Conservation (phyloP, 2,329 filamentous ascomycete genomes). For the Stachybotrys chartarum region DNA sequence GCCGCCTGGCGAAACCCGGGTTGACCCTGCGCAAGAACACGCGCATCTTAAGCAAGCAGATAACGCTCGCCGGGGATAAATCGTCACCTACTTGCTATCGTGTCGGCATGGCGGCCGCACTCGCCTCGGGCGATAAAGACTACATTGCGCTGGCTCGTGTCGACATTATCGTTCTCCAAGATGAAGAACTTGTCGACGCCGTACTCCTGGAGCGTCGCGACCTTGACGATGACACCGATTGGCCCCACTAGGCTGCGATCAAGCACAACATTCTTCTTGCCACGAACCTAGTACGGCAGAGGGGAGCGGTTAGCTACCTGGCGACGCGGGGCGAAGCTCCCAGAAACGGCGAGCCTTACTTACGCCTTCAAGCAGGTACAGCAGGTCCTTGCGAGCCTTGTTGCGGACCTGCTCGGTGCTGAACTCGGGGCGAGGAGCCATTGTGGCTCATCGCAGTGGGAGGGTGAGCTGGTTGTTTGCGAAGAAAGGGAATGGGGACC, state of each 20-base stretch:
- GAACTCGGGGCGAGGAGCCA: slow-evolving; percentile 66
- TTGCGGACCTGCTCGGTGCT: slow-evolving; percentile 70
- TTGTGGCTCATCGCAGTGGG: slow-evolving; percentile 40
- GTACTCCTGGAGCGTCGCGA: slow-evolving; percentile 91
- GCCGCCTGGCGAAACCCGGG: neutral
- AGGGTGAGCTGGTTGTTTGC: neutral
- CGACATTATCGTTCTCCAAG: slow-evolving; percentile 90
- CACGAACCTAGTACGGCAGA: slow-evolving; percentile 64
- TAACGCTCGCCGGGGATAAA: neutral
- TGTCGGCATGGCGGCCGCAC: slow-evolving; percentile 73
- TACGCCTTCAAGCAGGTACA: slow-evolving; percentile 91
- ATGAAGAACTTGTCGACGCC: slow-evolving; percentile 98
- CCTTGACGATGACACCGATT: slow-evolving; percentile 87
- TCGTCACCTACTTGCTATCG: slow-evolving; percentile 71
- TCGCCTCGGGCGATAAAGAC: slow-evolving; percentile 90
- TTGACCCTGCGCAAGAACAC: neutral
- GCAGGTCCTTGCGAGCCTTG: slow-evolving; percentile 79
- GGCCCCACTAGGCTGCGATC: slow-evolving; percentile 86
- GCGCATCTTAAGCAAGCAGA: neutral
- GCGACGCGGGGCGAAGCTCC: slow-evolving; percentile 6
- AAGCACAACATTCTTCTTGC: slow-evolving; percentile 97
- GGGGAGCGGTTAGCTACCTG: slow-evolving; percentile 4
- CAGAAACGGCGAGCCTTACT: slow-evolving; percentile 39
- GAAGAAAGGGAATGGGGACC: slow-evolving; percentile 2
- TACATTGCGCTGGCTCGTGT: slow-evolving; percentile 90